These are phyloP conservation scores for Sodiomyces alkalinus DNA, from an alignment of 2,329 filamentous ascomycete genomes.

Conservation along the genomic window DNA sequence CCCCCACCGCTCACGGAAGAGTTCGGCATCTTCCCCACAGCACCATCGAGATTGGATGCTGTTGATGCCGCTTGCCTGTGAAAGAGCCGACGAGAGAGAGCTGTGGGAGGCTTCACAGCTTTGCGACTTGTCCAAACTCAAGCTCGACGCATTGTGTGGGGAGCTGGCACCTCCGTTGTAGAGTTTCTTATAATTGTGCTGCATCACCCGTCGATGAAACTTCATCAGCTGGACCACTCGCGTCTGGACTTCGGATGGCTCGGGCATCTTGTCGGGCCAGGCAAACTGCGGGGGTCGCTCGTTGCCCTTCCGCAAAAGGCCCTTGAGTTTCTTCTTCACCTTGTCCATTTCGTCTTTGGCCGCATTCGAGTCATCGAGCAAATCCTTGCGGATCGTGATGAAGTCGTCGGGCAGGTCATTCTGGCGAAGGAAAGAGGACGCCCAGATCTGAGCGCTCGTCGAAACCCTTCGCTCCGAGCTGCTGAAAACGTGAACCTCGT, in stretches of 20 bases:
- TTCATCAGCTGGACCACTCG: constrained; percentile 95
- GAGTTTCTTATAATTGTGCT: constrained; percentile 77
- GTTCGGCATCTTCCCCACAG: constrained; percentile 82
- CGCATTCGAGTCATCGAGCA: constrained; percentile 93
- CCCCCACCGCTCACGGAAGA: constrained; percentile 96
- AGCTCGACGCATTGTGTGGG: constrained; percentile 39
- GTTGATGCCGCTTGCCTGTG: constrained; percentile 46
- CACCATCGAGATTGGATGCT: constrained; percentile 88
- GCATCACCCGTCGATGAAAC: constrained; percentile 90
- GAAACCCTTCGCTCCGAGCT: constrained; percentile 91
- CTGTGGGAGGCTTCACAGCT: constrained; percentile 23
- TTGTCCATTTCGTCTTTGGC: constrained; percentile 99
- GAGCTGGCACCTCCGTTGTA: constrained; percentile 51
- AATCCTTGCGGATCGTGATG: constrained; percentile 82
- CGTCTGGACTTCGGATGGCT: constrained; percentile 83
- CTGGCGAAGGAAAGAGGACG: constrained; percentile 72
- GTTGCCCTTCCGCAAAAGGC: constrained; percentile 78
- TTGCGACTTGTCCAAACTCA: constrained; percentile 26
- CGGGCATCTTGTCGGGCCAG: constrained; percentile 92
- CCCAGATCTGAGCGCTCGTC: constrained; percentile 93
- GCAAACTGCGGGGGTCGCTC: constrained; percentile 90
- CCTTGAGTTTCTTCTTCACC: constrained; percentile 98
- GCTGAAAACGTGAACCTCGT: constrained; percentile 88
- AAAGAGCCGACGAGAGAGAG: constrained; percentile 33
- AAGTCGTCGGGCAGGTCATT: constrained; percentile 76